phyloP scores from a whole-genome alignment of 208 protist genomes.

The Acanthamoeba royreba region DNA sequence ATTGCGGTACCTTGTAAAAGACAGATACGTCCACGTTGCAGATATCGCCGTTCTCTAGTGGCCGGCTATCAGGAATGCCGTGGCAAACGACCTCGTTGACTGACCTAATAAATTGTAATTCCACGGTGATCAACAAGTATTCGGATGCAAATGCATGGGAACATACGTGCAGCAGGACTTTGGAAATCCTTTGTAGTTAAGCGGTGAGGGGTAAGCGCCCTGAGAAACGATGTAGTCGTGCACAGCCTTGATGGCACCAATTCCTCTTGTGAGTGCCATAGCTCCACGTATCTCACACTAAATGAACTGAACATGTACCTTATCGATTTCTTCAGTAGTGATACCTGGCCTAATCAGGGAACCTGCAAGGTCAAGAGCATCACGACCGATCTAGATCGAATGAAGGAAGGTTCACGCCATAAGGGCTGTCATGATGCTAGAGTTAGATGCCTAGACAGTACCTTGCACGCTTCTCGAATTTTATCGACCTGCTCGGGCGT shows the following conservation, averaged over 20 bases:
- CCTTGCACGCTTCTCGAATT: slow-evolving; percentile 83
- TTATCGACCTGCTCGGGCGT: slow-evolving; percentile 83
- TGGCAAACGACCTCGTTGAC: slow-evolving; percentile 82
- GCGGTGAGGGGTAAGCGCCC: slow-evolving; percentile 95
- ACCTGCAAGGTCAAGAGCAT: slow-evolving; percentile 94
- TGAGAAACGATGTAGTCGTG: slow-evolving; percentile 74
- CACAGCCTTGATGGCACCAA: no score
- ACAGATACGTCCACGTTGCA: slow-evolving; percentile 97
- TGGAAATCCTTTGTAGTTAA: slow-evolving; percentile 98
- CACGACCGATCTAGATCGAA: slow-evolving; percentile 57
- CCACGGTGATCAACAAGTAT: not conserved
- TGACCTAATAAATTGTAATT: slow-evolving; percentile 60
- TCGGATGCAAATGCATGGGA: not conserved
- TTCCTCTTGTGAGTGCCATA: no score
- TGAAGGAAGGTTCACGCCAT: not conserved
- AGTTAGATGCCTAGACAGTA: not conserved
- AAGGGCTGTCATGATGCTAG: not conserved
- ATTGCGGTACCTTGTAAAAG: slow-evolving; percentile 76
- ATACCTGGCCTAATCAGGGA: slow-evolving; percentile 87
- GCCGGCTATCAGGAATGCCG: slow-evolving; percentile 93
- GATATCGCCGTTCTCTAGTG: slow-evolving; percentile 95
- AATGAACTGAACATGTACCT: no score
- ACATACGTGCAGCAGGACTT: slow-evolving; percentile 95
- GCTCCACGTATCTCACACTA: no score
- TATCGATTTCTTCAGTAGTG: slow-evolving; percentile 97